Base-by-base conservation (phyloP, 2,329 filamentous ascomycete species). In the Sclerotinia borealis region DNA sequence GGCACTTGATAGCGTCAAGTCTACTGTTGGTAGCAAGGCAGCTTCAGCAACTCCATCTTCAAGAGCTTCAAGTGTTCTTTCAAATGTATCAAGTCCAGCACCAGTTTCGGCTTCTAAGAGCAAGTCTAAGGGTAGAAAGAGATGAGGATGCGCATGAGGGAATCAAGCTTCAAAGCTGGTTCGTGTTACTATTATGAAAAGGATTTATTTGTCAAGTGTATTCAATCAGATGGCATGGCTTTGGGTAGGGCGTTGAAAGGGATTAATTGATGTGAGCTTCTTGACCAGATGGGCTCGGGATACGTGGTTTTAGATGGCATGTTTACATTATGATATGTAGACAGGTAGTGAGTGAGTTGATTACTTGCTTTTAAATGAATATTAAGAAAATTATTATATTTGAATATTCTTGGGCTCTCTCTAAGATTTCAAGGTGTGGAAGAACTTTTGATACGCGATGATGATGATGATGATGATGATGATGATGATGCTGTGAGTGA, bases 1-100 rank as follows among this genome's bases (percentile, higher is more conserved):
- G 79, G 87, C 91, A 59, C 84, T 97, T 54, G 95, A 97, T 70
- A 91, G 88, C 52, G 86, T 96, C 73, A 97, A 97, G 77, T 86
- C 84, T 41, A 78, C 74, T 58, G 81, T 79, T 59, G 86, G 82
- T 64, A 90, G 85, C 77, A 95, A 93, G 76, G 83, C 85, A 56
- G 90, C 85, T 63, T 95, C 92, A 1, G 84, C 88, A 5, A 83
- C 87, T 6, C 90, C 88, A 0, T 97, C 93, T 8, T 72, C 72
- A 27, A 85, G 95, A 67, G 93, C 93, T 19, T 93, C 89, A 6
- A 98, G 95, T 75, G 92, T 97, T 31, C 86, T 85, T 37, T 96
- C 93, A 0, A 91, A 84, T 50, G 83, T 81, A 43, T 89, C 89
- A 6, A 79, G 78, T 64, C 72, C 80, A 59, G 77, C 80, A 70